phyloP scores from a whole-genome alignment of 495 filamentous ascomycete species.

The Xylaria intraflava region DNA sequence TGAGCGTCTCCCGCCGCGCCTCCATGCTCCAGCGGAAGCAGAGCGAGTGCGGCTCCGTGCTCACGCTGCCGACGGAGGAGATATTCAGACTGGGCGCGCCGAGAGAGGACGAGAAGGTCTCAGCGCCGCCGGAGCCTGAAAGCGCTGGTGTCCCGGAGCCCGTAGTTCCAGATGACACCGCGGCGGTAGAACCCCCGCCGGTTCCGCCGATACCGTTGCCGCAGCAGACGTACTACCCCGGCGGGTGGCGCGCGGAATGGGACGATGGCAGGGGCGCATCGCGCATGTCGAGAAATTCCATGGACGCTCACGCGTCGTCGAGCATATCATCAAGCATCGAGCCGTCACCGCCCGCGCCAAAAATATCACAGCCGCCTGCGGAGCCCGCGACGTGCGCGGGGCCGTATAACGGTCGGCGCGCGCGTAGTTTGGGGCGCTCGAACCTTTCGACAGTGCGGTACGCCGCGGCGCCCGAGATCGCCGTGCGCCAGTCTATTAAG shows the following conservation, averaged over 20 bases:
- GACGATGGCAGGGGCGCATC: conserved; percentile 3
- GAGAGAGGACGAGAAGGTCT: not conserved
- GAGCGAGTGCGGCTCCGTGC: conserved; percentile 17
- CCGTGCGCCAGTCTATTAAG: conserved; percentile 22
- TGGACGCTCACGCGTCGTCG: not conserved
- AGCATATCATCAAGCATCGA: not conserved
- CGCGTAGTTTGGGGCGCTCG: conserved; percentile 19
- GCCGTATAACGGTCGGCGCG: conserved; percentile 5
- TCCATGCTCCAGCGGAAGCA: conserved; percentile 18
- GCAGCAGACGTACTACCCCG: conserved; percentile 19
- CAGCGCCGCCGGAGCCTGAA: not conserved
- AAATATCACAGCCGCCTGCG: not conserved
- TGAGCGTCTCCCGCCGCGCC: conserved; percentile 24
- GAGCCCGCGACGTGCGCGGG: not conserved
- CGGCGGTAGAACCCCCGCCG: no score
- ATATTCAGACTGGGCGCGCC: conserved; percentile 18
- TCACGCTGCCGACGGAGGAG: conserved; percentile 20
- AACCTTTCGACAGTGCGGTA: conserved; percentile 24
- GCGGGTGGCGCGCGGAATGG: conserved; percentile 25
- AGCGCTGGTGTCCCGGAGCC: no score
- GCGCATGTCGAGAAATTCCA: not conserved
- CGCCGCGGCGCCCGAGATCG: conserved; percentile 23
- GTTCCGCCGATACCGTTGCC: not conserved
- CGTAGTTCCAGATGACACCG: no score
- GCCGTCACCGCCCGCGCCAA: not conserved